Base-by-base conservation (phyloP, 2,329 filamentous ascomycete genomes). In the Cercospora canescens region DNA sequence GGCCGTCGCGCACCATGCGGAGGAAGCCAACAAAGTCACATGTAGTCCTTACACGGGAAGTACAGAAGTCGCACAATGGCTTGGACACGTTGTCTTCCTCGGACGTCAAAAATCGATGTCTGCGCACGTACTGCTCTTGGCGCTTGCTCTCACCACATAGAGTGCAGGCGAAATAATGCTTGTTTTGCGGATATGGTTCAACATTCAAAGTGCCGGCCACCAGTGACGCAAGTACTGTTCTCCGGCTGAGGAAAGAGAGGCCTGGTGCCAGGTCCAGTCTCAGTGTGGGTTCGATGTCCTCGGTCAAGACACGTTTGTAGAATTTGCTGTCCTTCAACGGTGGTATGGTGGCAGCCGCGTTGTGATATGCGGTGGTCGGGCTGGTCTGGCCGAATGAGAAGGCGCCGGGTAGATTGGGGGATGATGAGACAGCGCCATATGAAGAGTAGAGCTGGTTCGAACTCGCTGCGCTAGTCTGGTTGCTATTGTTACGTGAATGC, bases 11-110 rank as follows among this genome's bases (percentile, higher is more conserved):
- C 65, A 98, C 87, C 80, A 98, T 92, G 54, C 94, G 87, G 63
- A 99, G 79, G 76, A 98, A 98, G 1, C 93, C 92, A 32, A 97
- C 86, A 71, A 97, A 96, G 73, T 97, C 95, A 78, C 95, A 97
- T 1, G 92, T 94, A 0, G 93, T 91, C 60, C 95, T 89, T 18
- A 98, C 86, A 30, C 94, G 89, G 45, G 86, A 87, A 8, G 97
- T 85, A 75, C 95, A 99, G 78, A 95, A 96, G 68, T 88, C 87
- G 81, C 95, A 99, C 2, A 99, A 85, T 1, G 94, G 92, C 76
- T 98, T 96, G 59, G 92, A 87, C 1, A 94, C 92, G 6, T 89
- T 92, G 58, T 96, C 93, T 26, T 87, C 90, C 75, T 98, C 95
- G 69, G 89, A 94, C 0, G 92, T 93, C 66, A 93, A 88, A 84